Base-by-base conservation (phyloP, 129 eudicot genomes). In the Ambrosia trifida region DNA sequence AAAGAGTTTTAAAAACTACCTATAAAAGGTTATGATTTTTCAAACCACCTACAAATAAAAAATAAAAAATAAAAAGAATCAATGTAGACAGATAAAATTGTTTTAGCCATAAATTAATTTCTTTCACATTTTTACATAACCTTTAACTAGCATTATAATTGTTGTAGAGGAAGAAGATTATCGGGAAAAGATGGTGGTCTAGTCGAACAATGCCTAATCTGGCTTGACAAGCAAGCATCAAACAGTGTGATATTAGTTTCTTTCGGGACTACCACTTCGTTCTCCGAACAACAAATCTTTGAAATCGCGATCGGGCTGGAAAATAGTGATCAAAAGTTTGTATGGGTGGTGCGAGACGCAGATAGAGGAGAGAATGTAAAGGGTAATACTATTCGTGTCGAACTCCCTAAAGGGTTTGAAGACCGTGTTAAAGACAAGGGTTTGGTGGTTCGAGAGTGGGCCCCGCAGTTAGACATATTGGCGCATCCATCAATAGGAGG, bases 281-380 rank as follows among this genome's bases (percentile, higher is more conserved):
- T 91, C 9, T 32, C 80, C 0, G 74, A 79, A 11, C 89, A 91
- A 41, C 78, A 91, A 36, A 72, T 88, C 30, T 20, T 16, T 1
- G 86, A 84, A 80, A 56, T 91, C 1, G 97, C 97, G 30, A 45
- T 47, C 3, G 96, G 96, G 43, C 49, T 88, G 19, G 97, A 84
- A 43, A 31, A 68, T 30, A 88, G 96, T 40, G 32, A 73, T 8
- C 83, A 73, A 0, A 88, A 72, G 73, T 79, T 79, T 24, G 13
- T 79, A 2, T 85, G 89, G 89, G 84, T 72, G 7, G 8, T 76
- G 53, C 54, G 90, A 51, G 87, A 85, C 31, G 90, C 90, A 0
- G 90, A 85, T 36, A 74, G 54, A 76, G 87, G 66, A 13, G 53
- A 73, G 16, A 16, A 33, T 2, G 72, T 80, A 5, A 30, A 4